Evolutionary conservation across 352 stramenopile genomes (phyloP), one percentile per base, ranked within the genome.

Genomic region (Peronospora belbahrii): DNA sequence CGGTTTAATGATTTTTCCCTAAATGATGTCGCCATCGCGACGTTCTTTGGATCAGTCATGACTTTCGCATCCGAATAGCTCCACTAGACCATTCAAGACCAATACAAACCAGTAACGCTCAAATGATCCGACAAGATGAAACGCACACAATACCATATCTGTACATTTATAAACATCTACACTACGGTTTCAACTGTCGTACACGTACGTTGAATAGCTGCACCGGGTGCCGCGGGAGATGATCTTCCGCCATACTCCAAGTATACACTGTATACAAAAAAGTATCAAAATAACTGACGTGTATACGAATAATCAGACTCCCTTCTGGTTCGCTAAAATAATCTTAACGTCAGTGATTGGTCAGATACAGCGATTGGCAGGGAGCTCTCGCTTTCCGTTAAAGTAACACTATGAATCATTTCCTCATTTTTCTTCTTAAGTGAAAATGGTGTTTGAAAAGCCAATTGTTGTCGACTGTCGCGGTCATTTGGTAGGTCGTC

Each of bases 391-490:
- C 18, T 30, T 17, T 14, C n/a, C 15, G 30, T 18, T 2, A n/a
- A n/a, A n/a, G n/a, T n/a, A n/a, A n/a, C n/a, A n/a, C n/a, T n/a
- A 10, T 19, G 0, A 7, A 23, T 36, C 73, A 88, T 86, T 89
- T 90, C 79, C 74, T 86, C 70, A 10, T 28, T 28, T 72, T 80
- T 73, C 58, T 62, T 61, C 47, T 59, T 62, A 67, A 62, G 65
- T 28, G 36, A 83, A 80, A 73, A 92, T 92, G 80, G 75, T 86
- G 71, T 97, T 97, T 75, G 86, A 97, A 65, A 97, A 96, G 69
- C 85, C 87, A 57, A 87, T 98, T 62, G 70, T 99, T 52, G 95
- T 99, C 55, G 97, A 99, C 78, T 97, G 95, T 70, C 95, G 96
- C 62, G 96, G 96, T 70, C 97, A 99, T 84, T 74, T 99, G 57